These are phyloP conservation scores for Ceriops decandra DNA, from an alignment of 345 rosid genomes.

Conservation along the genomic window DNA sequence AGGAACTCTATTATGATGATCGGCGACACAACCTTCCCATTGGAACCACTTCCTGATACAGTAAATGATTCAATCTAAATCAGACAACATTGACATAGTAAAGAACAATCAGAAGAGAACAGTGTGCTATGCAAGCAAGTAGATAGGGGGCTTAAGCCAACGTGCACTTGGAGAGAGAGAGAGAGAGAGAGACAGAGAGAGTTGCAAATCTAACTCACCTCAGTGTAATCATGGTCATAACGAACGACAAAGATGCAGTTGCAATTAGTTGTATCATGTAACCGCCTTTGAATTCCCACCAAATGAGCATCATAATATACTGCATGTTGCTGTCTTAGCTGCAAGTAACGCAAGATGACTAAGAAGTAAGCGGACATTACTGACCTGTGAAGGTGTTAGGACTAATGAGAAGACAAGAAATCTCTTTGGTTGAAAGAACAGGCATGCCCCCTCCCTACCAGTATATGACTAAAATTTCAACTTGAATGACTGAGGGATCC, in stretches of 20 bases:
- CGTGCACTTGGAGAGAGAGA: not conserved
- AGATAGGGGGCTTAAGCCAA: not conserved
- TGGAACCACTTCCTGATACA: slow-evolving; percentile 39
- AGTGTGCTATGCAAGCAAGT: no score
- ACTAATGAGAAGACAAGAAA: no score
- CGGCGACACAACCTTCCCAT: slow-evolving; percentile 44
- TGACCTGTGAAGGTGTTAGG: not conserved
- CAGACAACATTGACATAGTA: not conserved
- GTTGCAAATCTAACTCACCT: slow-evolving; percentile 35
- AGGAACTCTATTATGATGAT: slow-evolving; percentile 21
- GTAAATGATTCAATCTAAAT: not conserved
- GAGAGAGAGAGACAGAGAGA: not conserved
- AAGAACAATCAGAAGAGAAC: not conserved
- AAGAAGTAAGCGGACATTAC: no score
- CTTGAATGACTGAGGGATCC: no score
- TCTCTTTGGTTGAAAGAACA: no score
- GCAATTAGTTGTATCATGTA: slow-evolving; percentile 49
- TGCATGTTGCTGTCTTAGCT: slow-evolving; percentile 58
- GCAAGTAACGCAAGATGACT: slow-evolving; percentile 15
- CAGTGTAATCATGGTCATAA: slow-evolving; percentile 41
- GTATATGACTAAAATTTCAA: no score
- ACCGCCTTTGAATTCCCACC: slow-evolving; percentile 45
- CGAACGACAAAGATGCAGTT: slow-evolving; percentile 57
- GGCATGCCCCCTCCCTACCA: no score
- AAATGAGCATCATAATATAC: slow-evolving; percentile 66